Percentiles rank a stretch among this genome's conserved stretches.
Evolutionary conservation across 2,329 filamentous ascomycete species (phyloP).

Genomic region (Fusarium goolgardi): DNA sequence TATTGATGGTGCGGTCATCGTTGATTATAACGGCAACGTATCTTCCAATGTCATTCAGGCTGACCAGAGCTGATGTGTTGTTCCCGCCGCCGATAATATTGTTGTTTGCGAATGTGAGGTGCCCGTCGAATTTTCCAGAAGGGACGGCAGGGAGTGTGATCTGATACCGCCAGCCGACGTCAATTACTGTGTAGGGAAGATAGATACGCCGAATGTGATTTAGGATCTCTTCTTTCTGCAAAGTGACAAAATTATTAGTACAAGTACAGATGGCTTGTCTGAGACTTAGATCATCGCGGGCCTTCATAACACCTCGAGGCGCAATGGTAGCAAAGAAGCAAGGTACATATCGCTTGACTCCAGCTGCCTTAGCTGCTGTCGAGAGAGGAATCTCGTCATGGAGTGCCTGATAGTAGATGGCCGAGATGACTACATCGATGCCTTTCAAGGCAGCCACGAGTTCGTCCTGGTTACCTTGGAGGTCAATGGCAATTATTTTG

Average conservation of each 20-base stretch:
- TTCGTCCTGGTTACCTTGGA: constrained; percentile 55
- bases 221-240: constrained; percentile 61
- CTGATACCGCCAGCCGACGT: constrained; percentile 24
- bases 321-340: constrained; percentile 61
- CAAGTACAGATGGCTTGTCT: rapidly evolving
- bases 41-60: constrained; percentile 7
- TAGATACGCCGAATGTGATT: constrained; percentile 59
- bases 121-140: constrained; percentile 8
- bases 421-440: constrained; percentile 58
- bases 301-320: constrained; percentile 51
- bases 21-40: constrained; percentile 11
- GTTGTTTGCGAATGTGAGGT: constrained; percentile 6
- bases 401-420: constrained; percentile 51
- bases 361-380: constrained; percentile 60
- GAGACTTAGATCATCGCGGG: constrained; percentile 14
- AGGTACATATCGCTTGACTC: constrained; percentile 64
- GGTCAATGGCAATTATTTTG: constrained; percentile 56
- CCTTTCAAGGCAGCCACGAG: constrained; percentile 56
- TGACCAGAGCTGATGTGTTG: neutral
- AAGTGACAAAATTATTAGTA: neutral
- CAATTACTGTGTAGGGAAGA: constrained; percentile 61
- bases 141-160: constrained; percentile 6
- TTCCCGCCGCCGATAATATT: constrained; percentile 5
- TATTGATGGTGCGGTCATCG: constrained; percentile 11
- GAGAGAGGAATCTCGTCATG: constrained; percentile 59